Base-by-base conservation (phyloP, 1,139 yeast species). In the Suhomyces bokatorum region DNA sequence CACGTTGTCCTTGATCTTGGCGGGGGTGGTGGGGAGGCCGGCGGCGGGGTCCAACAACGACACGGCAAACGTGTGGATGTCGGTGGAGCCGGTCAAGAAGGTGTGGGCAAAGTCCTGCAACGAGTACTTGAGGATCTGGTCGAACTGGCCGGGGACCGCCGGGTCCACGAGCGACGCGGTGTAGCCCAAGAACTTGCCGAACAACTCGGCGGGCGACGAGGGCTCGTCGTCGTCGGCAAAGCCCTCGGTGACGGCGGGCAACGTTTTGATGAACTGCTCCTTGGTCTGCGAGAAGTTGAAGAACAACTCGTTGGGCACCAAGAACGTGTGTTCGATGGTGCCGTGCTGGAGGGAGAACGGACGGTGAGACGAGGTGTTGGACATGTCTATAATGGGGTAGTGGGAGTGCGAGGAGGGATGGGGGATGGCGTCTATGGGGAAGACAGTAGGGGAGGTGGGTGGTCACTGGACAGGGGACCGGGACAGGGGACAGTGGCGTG, bases 191-290 rank as follows among this genome's bases (percentile, higher is more conserved):
- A 91, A 93, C 59, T 83, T 81, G 49, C 90, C 89, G 54, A 88
- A 77, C 51, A 93, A 78, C 70, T 95, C 99, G 35, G 91, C 85
- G 43, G 95, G 84, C 39, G 95, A 84, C 37, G 91, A 70, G 35
- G 97, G 97, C 69, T 89, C 98, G 51, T 87, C 85, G 57, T 89
- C 97, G 48, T 81, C 87, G 41, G 93, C 93, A 58, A 78, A 83
- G 17, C 86, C 95, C 59, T 87, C 97, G 35, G 97, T 86, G 37
- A 85, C 83, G 42, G 77, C 78, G 17, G 97, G 97, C 55, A 90
- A 78, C 32, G 84, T 73, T 63, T 87, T 86, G 59, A 70, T 72
- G 64, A 93, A 93, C 64, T 85, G 95, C 55, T 90, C 95, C 59
- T 88, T 85, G 57, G 95, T 78, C 69, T 91, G 97, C 49, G 93